A percentile compares a stretch with the other conserved stretches of the same genome.
phyloP scores from a whole-genome alignment of 73 alveolate species.

The Paraurostyla sp. region DNA sequence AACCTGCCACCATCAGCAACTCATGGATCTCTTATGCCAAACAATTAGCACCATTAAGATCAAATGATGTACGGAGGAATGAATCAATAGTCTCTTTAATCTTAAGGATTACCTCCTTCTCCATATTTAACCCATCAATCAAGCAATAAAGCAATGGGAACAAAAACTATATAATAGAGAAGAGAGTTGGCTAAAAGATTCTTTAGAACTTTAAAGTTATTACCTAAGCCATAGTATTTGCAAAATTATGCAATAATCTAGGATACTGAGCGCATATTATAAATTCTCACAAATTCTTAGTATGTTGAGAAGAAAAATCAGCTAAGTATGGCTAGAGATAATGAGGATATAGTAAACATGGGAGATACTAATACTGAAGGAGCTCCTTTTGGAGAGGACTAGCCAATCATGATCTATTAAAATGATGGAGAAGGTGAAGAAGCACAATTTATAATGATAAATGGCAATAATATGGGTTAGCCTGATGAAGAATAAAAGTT shows the following conservation, averaged over 20 bases:
- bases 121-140: background rate
- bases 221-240: background rate
- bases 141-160: background rate
- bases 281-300: slow-evolving; percentile 43
- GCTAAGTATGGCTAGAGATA: slow-evolving; percentile 6
- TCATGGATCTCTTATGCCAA: background rate
- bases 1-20: background rate
- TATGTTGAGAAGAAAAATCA: slow-evolving; percentile 47
- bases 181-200: slow-evolving; percentile 49
- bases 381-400: background rate
- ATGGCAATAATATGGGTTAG: background rate
- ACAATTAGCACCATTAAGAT: background rate
- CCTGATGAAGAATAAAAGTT: slow-evolving; percentile 24
- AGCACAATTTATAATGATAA: background rate
- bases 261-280: slow-evolving; percentile 45
- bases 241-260: background rate
- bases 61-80: background rate
- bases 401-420: too few species aligned
- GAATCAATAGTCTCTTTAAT: background rate
- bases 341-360: background rate
- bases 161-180: slow-evolving; percentile 17
- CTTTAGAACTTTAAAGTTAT: background rate
- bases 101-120: background rate
- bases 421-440: background rate
- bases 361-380: background rate